Conservation (phyloP, 208 protist species). For the Trypanosomatidae sp. region DNA sequence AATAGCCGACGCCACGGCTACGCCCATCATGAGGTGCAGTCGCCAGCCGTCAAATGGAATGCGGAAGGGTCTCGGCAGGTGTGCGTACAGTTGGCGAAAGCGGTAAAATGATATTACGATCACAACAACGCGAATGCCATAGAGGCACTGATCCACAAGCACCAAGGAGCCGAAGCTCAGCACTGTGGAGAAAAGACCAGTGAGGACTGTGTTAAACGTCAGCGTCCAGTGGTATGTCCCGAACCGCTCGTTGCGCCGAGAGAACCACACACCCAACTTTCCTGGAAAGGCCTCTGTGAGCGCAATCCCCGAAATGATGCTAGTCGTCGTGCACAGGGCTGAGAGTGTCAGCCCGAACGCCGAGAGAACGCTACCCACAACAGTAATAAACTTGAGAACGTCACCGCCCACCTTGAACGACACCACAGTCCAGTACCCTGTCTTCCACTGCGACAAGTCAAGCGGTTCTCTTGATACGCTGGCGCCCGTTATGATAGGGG, state of each 20-base stretch:
- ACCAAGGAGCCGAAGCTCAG: slow-evolving; percentile 71
- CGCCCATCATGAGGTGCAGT: slow-evolving; percentile 39
- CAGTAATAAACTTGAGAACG: slow-evolving; percentile 46
- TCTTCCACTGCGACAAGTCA: slow-evolving; percentile 59
- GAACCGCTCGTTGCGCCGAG: slow-evolving; percentile 57
- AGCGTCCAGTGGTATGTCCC: slow-evolving; percentile 75
- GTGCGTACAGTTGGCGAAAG: slow-evolving; percentile 59
- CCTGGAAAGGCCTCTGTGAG: slow-evolving; percentile 71
- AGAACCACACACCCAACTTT: slow-evolving; percentile 49
- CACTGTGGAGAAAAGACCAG: slow-evolving; percentile 54
- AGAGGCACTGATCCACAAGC: slow-evolving; percentile 73
- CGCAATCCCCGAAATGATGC: slow-evolving; percentile 66
- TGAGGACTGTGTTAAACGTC: slow-evolving; percentile 66
- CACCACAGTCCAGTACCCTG: slow-evolving; percentile 71
- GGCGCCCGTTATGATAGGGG: slow-evolving; percentile 64
- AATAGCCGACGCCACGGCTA: slow-evolving; percentile 45
- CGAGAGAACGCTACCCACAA: slow-evolving; percentile 61
- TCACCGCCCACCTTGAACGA: slow-evolving; percentile 46
- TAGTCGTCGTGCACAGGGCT: slow-evolving; percentile 70
- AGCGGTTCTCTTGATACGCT: slow-evolving; percentile 48
- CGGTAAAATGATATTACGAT: slow-evolving; percentile 67
- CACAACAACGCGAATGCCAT: slow-evolving; percentile 58
- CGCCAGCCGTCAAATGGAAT: slow-evolving; percentile 49
- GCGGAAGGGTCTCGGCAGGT: slow-evolving; percentile 60
- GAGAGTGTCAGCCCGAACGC: slow-evolving; percentile 71